Conservation (phyloP, 306 rosid genomes). For the Acacia melanoxylon region DNA sequence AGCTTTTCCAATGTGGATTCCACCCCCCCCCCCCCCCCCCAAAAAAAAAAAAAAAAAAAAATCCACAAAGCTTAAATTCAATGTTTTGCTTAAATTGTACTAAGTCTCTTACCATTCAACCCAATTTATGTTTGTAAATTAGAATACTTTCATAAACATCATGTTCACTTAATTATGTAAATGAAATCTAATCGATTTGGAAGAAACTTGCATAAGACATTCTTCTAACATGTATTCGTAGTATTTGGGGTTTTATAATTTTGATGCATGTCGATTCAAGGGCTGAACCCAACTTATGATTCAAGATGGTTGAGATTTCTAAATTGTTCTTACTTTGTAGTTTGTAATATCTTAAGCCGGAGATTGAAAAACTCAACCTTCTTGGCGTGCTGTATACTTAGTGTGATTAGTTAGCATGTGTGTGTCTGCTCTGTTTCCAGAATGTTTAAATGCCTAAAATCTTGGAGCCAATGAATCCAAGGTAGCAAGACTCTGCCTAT, state of each 20-base stretch:
- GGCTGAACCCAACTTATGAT: background rate
- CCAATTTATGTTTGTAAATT: background rate
- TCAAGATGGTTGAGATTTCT: background rate
- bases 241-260: background rate
- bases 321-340: background rate
- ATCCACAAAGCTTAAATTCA: background rate
- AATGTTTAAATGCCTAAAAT: background rate
- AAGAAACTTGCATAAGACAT: background rate
- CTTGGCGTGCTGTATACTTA: background rate
- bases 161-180: background rate
- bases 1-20: background rate
- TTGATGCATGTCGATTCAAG: background rate
- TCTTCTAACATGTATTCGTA: background rate
- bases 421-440: background rate
- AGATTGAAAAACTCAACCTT: background rate
- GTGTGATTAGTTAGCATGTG: background rate
- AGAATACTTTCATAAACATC: background rate
- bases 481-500: background rate
- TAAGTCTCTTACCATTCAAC: background rate
- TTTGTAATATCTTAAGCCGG: background rate
- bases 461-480: background rate
- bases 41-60: too few species aligned
- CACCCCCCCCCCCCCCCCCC: too few species aligned
- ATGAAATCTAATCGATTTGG: background rate
- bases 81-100: background rate